Base-by-base conservation (phyloP, 2,329 filamentous ascomycete genomes). In the Elsinoe batatas region DNA sequence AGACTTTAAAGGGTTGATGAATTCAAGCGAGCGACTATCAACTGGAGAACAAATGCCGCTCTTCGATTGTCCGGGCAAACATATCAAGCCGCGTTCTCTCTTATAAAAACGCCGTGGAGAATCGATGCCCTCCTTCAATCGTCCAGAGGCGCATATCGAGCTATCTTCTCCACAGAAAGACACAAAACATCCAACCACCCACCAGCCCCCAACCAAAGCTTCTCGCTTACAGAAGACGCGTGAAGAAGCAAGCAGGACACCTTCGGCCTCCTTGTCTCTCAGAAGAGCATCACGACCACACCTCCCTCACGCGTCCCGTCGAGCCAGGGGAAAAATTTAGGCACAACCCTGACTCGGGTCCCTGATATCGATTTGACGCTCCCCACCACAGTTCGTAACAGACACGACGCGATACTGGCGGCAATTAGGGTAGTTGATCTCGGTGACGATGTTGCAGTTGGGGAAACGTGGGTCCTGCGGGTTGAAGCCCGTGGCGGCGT, bases 361-460 rank as follows among this genome's bases (percentile, higher is more conserved):
- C 11, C 43, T 17, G 13, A 26, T 30, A n/a, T 47, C 43, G 26
- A 47, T 47, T 6, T 12, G 43, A 6, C 43, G 17, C 43, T 47
- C 43, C 3, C 43, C 43, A 47, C 22, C 43, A 17, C 43, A 47
- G 43, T 47, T 47, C 7, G 18, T 47, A 20, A 47, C 43, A 32
- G 43, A 47, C 18, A 32, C 26, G 22, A 47, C 43, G 5, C 43
- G 17, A 20, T 47, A 47, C 22, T 47, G 43, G 43, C 20, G n/a
- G 22, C 43, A 47, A 20, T 47, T 47, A 20, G 43, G 43, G 22
- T 18, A 47, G 26, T 47, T 47, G 43, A 47, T 47, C 43, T 47
- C 43, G 5, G 43, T 47, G 43, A 47, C 11, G 43, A 47, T 47
- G 22, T 47, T 47, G 22, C 43, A 47, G 22, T 26, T 47, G 13